Evolutionary conservation across 2,329 filamentous ascomycete genomes (phyloP).

Genomic region (Fusarium veterinarium): DNA sequence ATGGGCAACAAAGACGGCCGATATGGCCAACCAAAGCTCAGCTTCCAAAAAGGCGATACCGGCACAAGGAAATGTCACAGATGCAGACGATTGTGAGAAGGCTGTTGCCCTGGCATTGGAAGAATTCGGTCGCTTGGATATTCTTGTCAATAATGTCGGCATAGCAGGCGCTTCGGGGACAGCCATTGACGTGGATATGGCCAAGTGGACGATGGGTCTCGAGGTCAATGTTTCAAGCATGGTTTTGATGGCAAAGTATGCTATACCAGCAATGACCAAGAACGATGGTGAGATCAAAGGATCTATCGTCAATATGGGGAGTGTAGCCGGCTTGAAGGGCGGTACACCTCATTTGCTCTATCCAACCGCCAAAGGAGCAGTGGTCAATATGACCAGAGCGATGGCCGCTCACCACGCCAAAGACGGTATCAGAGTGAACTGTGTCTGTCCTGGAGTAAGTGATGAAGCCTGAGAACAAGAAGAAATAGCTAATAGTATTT

Average conservation of each 20-base stretch:
- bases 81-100: slow-evolving; percentile 60
- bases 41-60: slow-evolving; percentile 55
- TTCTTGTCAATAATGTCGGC: slow-evolving; percentile 74
- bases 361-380: slow-evolving; percentile 60
- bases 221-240: slow-evolving; percentile 73
- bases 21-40: slow-evolving; percentile 59
- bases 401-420: slow-evolving; percentile 63
- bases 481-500: background rate
- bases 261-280: slow-evolving; percentile 68
- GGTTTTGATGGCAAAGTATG: slow-evolving; percentile 72
- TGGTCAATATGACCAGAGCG: slow-evolving; percentile 63
- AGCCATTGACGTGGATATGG: slow-evolving; percentile 70
- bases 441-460: slow-evolving; percentile 57
- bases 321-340: slow-evolving; percentile 66
- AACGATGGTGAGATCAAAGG: slow-evolving; percentile 62
- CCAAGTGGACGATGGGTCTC: slow-evolving; percentile 65
- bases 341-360: slow-evolving; percentile 59
- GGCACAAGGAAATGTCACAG: slow-evolving; percentile 65
- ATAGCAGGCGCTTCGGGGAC: slow-evolving; percentile 68
- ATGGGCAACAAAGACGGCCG: slow-evolving; percentile 64
- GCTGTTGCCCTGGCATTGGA: slow-evolving; percentile 56
- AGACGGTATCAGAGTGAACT: slow-evolving; percentile 61
- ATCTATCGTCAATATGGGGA: slow-evolving; percentile 71
- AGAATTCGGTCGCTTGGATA: slow-evolving; percentile 67
- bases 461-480: fast-evolving